phyloP scores from a whole-genome alignment of 331 rosid genomes.

The Rhamnella rubrinervis region DNA sequence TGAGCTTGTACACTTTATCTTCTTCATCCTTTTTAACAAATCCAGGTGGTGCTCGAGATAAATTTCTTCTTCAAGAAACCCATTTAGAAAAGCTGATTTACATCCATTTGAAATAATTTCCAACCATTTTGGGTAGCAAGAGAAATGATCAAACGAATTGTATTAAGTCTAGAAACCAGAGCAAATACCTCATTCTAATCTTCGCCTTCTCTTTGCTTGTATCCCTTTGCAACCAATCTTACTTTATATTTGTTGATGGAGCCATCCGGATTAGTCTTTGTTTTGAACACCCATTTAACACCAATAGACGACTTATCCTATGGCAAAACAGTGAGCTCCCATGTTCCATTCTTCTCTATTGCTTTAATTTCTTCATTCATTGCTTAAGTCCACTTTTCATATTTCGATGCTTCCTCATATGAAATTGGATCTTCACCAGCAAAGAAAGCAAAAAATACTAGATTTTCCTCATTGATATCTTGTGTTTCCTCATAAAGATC shows the following conservation, averaged over 20 bases:
- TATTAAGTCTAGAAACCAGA: neutral
- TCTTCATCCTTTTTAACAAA: too few species aligned
- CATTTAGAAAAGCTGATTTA: neutral
- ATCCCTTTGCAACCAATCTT: neutral
- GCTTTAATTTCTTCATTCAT: neutral
- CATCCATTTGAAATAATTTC: too few species aligned
- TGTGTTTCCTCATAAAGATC: neutral
- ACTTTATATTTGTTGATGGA: neutral
- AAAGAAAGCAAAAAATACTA: too few species aligned
- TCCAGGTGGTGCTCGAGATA: too few species aligned
- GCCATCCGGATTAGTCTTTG: neutral
- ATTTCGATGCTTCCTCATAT: neutral
- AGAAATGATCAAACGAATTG: neutral
- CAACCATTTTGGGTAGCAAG: constrained; percentile 1
- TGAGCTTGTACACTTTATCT: neutral
- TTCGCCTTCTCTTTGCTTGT: neutral
- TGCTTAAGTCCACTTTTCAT: neutral
- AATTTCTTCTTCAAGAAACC: too few species aligned
- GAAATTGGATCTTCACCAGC: neutral
- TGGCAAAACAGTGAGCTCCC: neutral
- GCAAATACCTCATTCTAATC: neutral
- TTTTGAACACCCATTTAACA: neutral
- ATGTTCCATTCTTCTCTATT: neutral
- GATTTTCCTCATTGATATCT: neutral
- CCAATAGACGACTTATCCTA: neutral